phyloP scores from a whole-genome alignment of 805 yeast genomes.

The Wickerhamiella slavikovae region DNA sequence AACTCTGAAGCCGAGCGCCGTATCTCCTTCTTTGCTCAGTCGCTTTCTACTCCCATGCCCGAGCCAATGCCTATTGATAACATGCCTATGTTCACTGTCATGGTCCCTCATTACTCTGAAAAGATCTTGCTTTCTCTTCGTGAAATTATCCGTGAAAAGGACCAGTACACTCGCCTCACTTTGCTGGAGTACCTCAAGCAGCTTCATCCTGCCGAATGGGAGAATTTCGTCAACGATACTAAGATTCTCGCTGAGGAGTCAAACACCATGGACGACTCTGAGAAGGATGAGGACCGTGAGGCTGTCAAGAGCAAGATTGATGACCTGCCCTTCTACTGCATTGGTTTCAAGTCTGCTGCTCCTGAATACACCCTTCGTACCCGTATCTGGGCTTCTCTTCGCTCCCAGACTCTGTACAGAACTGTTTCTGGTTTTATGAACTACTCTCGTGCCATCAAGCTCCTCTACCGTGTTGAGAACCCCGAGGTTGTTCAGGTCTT shows the following conservation, averaged over 20 bases:
- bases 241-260: conserved; percentile 89
- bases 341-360: conserved; percentile 94
- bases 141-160: conserved; percentile 94
- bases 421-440: conserved; percentile 98
- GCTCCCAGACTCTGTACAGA: conserved; percentile 92
- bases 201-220: conserved; percentile 94
- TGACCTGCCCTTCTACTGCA: conserved; percentile 84
- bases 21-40: conserved; percentile 97
- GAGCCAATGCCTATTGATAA: conserved; percentile 98
- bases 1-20: conserved; percentile 99
- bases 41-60: conserved; percentile 94
- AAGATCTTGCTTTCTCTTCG: conserved; percentile 82
- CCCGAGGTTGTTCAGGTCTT: conserved; percentile 94
- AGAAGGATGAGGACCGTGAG: conserved; percentile 35
- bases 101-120: conserved; percentile 92
- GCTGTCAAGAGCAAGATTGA: conserved; percentile 71
- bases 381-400: conserved; percentile 93
- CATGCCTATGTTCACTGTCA: conserved; percentile 97
- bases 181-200: conserved; percentile 85
- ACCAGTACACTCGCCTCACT: conserved; percentile 87
- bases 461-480: conserved; percentile 83
- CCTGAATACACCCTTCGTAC: conserved; percentile 93
- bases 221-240: conserved; percentile 89
- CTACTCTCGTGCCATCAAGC: conserved; percentile 86
- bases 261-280: conserved; percentile 33